A percentile compares a stretch with the other conserved stretches of the same genome.
Conservation (phyloP, 768 basidiomycete species). For the Agrocybe praecox region DNA sequence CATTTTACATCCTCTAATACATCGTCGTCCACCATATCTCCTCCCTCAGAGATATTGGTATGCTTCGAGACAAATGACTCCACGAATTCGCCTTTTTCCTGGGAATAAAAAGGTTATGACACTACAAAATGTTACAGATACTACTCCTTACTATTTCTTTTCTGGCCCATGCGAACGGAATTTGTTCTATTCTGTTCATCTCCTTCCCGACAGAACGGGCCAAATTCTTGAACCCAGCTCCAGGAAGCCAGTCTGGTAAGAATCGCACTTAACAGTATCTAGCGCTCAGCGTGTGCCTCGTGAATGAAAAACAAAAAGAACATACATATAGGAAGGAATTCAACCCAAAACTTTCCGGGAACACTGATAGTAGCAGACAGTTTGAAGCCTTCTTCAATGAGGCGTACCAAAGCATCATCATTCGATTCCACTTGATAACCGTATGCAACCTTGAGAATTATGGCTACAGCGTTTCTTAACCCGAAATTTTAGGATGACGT, state of each 20-base stretch:
- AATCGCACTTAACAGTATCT: conserved; percentile 29
- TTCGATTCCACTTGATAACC: conserved; percentile 37
- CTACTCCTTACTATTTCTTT: conserved; percentile 26
- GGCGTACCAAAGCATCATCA: conserved; percentile 33
- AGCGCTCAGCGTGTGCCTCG: neutral
- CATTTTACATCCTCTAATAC: neutral
- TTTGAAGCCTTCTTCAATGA: conserved; percentile 32
- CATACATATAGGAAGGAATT: conserved; percentile 39
- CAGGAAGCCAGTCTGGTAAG: conserved; percentile 45
- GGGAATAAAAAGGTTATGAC: neutral
- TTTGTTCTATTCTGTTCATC: conserved; percentile 20
- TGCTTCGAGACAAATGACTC: conserved; percentile 6
- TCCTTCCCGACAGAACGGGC: conserved; percentile 18
- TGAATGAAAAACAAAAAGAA: neutral
- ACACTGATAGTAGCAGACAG: conserved; percentile 23
- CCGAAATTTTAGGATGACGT: neutral
- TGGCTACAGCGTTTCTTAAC: conserved; percentile 32
- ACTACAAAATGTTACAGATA: neutral
- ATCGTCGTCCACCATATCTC: neutral
- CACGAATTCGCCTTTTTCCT: conserved; percentile 8
- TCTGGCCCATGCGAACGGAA: conserved; percentile 34
- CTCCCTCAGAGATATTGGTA: neutral
- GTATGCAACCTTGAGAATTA: conserved; percentile 40
- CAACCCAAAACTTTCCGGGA: conserved; percentile 40
- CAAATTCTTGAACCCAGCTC: conserved; percentile 39